Evolutionary conservation across 2,329 filamentous ascomycete genomes (phyloP), one percentile per base, ranked within the genome.

Genomic region (Keithomyces neogunnii): DNA sequence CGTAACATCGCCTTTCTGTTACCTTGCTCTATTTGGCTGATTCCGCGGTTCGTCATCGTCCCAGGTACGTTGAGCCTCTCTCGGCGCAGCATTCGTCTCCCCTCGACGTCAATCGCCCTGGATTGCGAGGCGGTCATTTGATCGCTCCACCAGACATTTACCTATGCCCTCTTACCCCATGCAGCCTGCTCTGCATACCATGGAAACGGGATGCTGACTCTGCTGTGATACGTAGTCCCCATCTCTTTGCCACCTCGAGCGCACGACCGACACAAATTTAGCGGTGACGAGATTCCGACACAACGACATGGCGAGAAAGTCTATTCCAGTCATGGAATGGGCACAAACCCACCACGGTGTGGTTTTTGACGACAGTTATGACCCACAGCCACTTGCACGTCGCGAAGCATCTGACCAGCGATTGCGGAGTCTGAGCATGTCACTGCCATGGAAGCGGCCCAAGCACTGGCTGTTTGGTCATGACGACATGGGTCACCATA

Each of bases 391-490:
- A 31, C 42, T 36, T 19, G 3, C 44, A 19, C 36, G 26, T 30
- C 47, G 49, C 13, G 43, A 44, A 30, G 33, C 58, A 13, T 56
- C 62, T 45, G 64, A 67, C n/a, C 67, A 66, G 53, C 72, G 72
- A 28, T 64, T 69, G 39, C 71, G 75, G 49, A 77, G 74, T 63
- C 65, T 75, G 59, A 80, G 75, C 62, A 64, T 75, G 46, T 76
- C 75, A 5, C 59, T 78, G 11, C 68, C 73, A 5, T 77, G 75
- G 73, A 72, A 72, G 45, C 73, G 70, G 42, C 71, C 73, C 31
- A 78, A 74, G 60, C 72, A 73, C 1, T 61, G 69, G 28, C 54
- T 70, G 7, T 64, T 73, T 48, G 58, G 60, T 43, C 63, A 63
- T 40, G 65, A 69, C 28, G 67, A 69, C 43, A 31, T 65, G 32